phyloP scores from a whole-genome alignment of 768 basidiomycete species.

The Tylopilus felleus region DNA sequence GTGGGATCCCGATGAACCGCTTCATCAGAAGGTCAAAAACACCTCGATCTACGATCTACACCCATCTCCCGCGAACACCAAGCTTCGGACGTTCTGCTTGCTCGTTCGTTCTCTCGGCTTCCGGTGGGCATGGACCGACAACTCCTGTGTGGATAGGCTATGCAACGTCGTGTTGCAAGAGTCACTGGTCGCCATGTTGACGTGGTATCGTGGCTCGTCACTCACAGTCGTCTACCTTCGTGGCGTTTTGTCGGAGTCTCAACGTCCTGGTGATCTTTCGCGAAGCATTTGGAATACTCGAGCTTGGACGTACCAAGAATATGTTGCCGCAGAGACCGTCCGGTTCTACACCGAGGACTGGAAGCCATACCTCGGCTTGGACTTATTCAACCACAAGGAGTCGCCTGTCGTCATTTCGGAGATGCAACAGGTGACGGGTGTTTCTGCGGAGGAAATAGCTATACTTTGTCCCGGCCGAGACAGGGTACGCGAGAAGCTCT shows the following conservation, averaged over 20 bases:
- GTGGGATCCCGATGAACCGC: background rate
- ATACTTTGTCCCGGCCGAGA: background rate
- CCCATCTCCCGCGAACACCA: background rate
- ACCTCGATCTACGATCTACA: background rate
- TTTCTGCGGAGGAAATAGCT: background rate
- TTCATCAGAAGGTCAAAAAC: background rate
- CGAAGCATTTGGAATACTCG: background rate
- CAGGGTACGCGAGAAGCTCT: background rate
- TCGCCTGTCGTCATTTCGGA: background rate
- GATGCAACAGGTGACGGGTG: background rate
- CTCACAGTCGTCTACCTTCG: background rate
- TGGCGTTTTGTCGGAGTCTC: background rate
- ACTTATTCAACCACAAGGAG: background rate
- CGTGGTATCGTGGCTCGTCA: background rate
- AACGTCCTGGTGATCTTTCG: background rate
- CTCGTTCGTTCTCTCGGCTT: background rate
- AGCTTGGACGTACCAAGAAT: background rate
- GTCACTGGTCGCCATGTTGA: background rate
- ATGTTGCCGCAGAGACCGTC: background rate
- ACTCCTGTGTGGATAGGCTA: background rate
- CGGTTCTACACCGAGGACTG: background rate
- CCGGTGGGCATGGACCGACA: slow-evolving; percentile 1
- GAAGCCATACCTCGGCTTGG: background rate
- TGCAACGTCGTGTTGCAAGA: background rate
- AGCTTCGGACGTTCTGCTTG: background rate